Conservation (phyloP, 73 alveolate species). For the Paramecium caudatum region DNA sequence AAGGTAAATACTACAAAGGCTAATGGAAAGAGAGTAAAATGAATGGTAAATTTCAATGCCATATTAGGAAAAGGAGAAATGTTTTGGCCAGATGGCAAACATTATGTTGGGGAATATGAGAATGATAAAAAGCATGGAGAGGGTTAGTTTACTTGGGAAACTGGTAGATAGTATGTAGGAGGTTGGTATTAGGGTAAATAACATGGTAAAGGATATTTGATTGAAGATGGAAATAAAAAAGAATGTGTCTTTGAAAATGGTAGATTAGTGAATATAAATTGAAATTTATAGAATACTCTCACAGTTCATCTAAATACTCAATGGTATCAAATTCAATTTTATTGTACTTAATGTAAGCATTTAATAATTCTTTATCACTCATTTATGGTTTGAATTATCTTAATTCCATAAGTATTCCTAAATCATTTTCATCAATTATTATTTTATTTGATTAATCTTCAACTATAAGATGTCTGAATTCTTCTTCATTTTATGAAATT, state of each 20-base stretch:
- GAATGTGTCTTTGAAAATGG: slow-evolving; percentile 53
- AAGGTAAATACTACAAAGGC: slow-evolving; percentile 80
- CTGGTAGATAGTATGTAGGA: slow-evolving; percentile 78
- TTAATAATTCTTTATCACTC: background rate
- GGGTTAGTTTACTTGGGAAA: slow-evolving; percentile 77
- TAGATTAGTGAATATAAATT: slow-evolving; percentile 40
- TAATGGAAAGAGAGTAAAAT: slow-evolving; percentile 77
- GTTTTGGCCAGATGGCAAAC: slow-evolving; percentile 82
- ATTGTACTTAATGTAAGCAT: background rate
- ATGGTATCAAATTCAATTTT: background rate
- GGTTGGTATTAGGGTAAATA: slow-evolving; percentile 85
- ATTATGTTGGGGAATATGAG: slow-evolving; percentile 84
- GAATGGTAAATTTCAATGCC: slow-evolving; percentile 69
- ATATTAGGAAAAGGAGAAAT: slow-evolving; percentile 77
- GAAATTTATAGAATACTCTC: slow-evolving; percentile 5
- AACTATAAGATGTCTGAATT: slow-evolving; percentile 20
- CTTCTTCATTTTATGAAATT: background rate
- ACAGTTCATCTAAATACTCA: background rate
- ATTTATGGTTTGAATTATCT: background rate
- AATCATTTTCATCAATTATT: background rate
- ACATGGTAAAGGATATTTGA: slow-evolving; percentile 83
- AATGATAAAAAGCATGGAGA: slow-evolving; percentile 87
- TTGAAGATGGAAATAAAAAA: slow-evolving; percentile 43
- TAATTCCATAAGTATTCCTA: background rate
- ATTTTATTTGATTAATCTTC: background rate